Conservation (phyloP, 2,329 filamentous ascomycete species). For the Rutstroemia sp. region DNA sequence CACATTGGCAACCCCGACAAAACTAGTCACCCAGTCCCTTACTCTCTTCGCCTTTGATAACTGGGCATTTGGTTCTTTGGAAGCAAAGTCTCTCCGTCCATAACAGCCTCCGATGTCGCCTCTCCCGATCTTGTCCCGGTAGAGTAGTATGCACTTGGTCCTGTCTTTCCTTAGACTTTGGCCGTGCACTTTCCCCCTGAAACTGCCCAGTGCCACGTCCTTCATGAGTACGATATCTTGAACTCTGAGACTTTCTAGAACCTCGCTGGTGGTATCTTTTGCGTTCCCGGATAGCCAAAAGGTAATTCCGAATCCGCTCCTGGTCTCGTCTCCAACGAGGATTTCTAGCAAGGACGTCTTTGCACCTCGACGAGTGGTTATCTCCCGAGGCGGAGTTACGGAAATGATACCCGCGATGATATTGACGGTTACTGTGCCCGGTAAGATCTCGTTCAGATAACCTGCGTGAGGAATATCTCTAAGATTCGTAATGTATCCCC, state of each 20-base stretch:
- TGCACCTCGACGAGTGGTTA: conserved; percentile 58
- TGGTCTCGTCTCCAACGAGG: conserved; percentile 78
- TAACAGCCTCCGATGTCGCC: conserved; percentile 51
- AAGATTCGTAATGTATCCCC: conserved; percentile 50
- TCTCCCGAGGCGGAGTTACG: conserved; percentile 56
- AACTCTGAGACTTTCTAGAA: conserved; percentile 44
- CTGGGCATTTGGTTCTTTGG: conserved; percentile 37
- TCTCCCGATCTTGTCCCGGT: conserved; percentile 44
- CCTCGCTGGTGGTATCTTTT: conserved; percentile 21
- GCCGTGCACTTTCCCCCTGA: conserved; percentile 72
- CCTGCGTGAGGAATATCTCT: conserved; percentile 60
- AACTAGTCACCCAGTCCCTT: conserved; percentile 66
- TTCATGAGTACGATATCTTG: conserved; percentile 74
- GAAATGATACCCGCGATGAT: conserved; percentile 75
- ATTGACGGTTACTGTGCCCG: conserved; percentile 76
- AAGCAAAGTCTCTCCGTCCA: conserved; percentile 39
- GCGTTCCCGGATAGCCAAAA: conserved; percentile 61
- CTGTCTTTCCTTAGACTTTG: conserved; percentile 68
- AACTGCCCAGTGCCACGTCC: conserved; percentile 72
- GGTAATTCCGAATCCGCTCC: conserved; percentile 70
- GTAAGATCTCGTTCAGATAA: conserved; percentile 59
- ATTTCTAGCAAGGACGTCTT: conserved; percentile 65
- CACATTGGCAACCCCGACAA: conserved; percentile 43
- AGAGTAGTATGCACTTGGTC: conserved; percentile 62
- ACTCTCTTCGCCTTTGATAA: conserved; percentile 59